Conservation (phyloP, 768 basidiomycete species). For the Leccinellum rugosiceps region DNA sequence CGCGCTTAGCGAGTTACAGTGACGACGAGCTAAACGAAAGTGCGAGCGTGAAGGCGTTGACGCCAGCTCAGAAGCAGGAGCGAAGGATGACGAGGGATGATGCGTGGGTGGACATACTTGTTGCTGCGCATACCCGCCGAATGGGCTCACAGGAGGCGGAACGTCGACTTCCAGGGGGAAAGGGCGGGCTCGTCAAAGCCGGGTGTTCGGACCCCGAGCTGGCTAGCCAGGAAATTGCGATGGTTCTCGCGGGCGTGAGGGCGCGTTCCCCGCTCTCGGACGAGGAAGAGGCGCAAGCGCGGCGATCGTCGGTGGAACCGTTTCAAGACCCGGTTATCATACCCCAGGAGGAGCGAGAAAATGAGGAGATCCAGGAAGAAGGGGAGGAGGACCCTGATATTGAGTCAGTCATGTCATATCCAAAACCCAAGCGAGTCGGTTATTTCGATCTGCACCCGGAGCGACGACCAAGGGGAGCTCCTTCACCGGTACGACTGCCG, state of each 20-base stretch:
- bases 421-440: conserved; percentile 43
- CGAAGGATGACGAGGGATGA: conserved; percentile 55
- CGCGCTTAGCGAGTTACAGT: conserved; percentile 64
- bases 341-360: conserved; percentile 9
- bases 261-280: conserved; percentile 38
- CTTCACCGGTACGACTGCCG: conserved; percentile 24
- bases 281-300: conserved; percentile 36
- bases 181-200: conserved; percentile 26
- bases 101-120: conserved; percentile 87
- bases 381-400: conserved; percentile 44
- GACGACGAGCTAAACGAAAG: conserved; percentile 45
- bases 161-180: conserved; percentile 21
- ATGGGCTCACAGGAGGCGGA: conserved; percentile 57
- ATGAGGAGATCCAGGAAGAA: conserved; percentile 28
- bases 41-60: conserved; percentile 35
- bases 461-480: conserved; percentile 40
- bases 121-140: conserved; percentile 52
- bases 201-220: conserved; percentile 61
- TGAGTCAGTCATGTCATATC: conserved; percentile 36
- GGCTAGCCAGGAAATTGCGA: conserved; percentile 69
- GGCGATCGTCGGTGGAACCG: conserved; percentile 18
- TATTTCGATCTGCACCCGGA: conserved; percentile 84
- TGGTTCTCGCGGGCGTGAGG: conserved; percentile 60
- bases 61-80: conserved; percentile 42
- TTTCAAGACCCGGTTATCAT: background rate